Evolutionary conservation across 192 early-diverging fungal genomes (phyloP), one percentile per base, ranked within the genome.

Genomic region (Phlyctochytrium planicorne): DNA sequence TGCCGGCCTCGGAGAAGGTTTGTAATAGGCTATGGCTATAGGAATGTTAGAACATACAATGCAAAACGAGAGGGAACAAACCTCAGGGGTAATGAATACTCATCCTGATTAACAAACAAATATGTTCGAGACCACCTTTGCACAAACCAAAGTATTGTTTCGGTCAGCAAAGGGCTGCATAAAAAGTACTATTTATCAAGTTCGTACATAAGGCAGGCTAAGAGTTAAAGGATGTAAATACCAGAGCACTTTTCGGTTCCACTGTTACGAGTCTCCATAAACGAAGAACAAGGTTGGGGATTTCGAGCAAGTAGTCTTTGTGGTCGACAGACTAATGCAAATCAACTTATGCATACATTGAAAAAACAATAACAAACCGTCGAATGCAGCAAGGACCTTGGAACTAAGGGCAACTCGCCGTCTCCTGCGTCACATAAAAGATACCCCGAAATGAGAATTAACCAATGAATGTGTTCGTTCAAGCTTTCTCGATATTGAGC

Each of bases 91-190:
- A 20, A 47, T 20, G 71, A 36, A 71, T 90, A 90, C 30, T 91
- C 80, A 4, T 75, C 71, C 52, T 78, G 76, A 36, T 84, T 76
- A 16, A 86, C 53, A 57, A 93, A 86, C 3, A 93, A 65, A 66
- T 91, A 93, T 0, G 89, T 85, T 35, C 78, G 77, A 24, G 77
- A 75, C 91, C 91, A 93, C 12, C 91, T 74, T 60, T 90, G 84
- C 25, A 89, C 66, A 72, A 89, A 93, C 84, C 88, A 90, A 40
- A 91, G 78, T 20, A 92, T 66, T 1, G 89, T 89, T 52, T 91
- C 86, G 1, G 84, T 74, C 4, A 91, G 78, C 50, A 86, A 71
- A 0, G 91, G 91, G 67, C 90, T 91, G 69, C 83, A 90, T 14
- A 84, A 76, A 20, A 25, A 14, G 25, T 24, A 57, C 55, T 57